Conservation (phyloP, 345 rosid species). For the Streptanthus diversifolius region DNA sequence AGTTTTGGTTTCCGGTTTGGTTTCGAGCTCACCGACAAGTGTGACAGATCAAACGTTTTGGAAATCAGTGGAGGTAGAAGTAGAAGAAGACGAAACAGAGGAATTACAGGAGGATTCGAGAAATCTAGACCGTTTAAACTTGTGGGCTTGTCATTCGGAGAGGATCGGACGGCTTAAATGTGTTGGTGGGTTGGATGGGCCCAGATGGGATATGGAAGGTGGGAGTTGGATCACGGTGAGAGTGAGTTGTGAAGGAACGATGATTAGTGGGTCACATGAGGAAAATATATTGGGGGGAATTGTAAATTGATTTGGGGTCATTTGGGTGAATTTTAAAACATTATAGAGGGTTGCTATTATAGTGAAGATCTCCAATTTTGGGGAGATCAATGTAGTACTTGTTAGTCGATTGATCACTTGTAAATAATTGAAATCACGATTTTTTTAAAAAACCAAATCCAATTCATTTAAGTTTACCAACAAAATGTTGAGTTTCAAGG, state of each 20-base stretch:
- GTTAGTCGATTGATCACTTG: slow-evolving; percentile 21
- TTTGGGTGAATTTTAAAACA: slow-evolving; percentile 17
- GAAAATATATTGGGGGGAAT: neutral
- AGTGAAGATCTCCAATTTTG: slow-evolving; percentile 21
- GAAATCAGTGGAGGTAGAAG: slow-evolving; percentile 44
- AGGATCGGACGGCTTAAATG: slow-evolving; percentile 50
- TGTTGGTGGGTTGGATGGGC: slow-evolving; percentile 26
- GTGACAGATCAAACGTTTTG: slow-evolving; percentile 62
- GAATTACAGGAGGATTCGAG: slow-evolving; percentile 24
- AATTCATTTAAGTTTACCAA: neutral
- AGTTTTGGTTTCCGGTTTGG: slow-evolving; percentile 34
- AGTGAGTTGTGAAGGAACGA: slow-evolving; percentile 33
- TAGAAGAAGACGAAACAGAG: slow-evolving; percentile 26
- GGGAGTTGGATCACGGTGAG: slow-evolving; percentile 58
- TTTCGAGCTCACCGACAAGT: slow-evolving; percentile 69
- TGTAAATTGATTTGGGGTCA: slow-evolving; percentile 23
- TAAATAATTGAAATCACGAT: neutral
- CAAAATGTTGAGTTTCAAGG: slow-evolving; percentile 15
- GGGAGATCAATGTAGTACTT: slow-evolving; percentile 20
- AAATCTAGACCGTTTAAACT: slow-evolving; percentile 18
- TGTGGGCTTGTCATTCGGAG: slow-evolving; percentile 21
- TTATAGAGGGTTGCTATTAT: slow-evolving; percentile 26
- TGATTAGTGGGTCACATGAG: slow-evolving; percentile 32
- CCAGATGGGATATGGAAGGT: slow-evolving; percentile 47
- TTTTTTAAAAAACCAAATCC: neutral